phyloP scores from a whole-genome alignment of 805 yeast species.

The Candida argentea region DNA sequence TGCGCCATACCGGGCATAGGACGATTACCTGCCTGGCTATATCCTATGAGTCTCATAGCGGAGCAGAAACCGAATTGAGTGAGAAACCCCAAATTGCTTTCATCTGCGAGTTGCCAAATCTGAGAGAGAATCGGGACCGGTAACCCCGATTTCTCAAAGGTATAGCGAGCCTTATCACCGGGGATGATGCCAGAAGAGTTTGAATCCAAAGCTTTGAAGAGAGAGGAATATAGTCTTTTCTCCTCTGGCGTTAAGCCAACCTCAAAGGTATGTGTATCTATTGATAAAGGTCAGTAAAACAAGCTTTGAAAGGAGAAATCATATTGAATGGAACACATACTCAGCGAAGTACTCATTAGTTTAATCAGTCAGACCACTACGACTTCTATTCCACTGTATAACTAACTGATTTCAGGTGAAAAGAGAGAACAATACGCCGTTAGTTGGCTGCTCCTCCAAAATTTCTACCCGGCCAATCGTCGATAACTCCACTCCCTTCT shows the following conservation, averaged over 20 bases:
- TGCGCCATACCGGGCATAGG: conserved; percentile 44
- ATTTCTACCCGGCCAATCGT: too few species aligned
- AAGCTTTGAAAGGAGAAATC: background rate
- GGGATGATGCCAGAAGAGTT: conserved; percentile 74
- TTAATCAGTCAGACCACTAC: too few species aligned
- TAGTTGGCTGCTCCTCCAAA: too few species aligned
- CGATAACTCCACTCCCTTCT: too few species aligned
- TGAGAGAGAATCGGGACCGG: conserved; percentile 74
- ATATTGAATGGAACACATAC: conserved; percentile 10
- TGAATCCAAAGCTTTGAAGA: conserved; percentile 72
- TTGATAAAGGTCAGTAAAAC: conserved; percentile 4
- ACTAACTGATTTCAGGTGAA: too few species aligned
- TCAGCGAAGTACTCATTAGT: conserved; percentile 18
- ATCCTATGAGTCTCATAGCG: conserved; percentile 85
- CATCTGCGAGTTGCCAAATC: conserved; percentile 92
- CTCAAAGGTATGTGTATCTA: conserved; percentile 25
- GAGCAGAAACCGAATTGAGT: conserved; percentile 71
- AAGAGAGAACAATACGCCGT: too few species aligned
- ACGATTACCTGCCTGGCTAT: conserved; percentile 65
- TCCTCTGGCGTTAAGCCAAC: conserved; percentile 64
- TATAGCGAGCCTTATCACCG: conserved; percentile 75
- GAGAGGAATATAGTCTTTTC: conserved; percentile 56
- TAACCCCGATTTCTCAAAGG: conserved; percentile 79
- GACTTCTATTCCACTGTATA: too few species aligned
- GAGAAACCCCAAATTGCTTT: conserved; percentile 75